These are phyloP conservation scores for Penicillium sp. DNA, from an alignment of 2,329 filamentous ascomycete species.

Conservation along the genomic window DNA sequence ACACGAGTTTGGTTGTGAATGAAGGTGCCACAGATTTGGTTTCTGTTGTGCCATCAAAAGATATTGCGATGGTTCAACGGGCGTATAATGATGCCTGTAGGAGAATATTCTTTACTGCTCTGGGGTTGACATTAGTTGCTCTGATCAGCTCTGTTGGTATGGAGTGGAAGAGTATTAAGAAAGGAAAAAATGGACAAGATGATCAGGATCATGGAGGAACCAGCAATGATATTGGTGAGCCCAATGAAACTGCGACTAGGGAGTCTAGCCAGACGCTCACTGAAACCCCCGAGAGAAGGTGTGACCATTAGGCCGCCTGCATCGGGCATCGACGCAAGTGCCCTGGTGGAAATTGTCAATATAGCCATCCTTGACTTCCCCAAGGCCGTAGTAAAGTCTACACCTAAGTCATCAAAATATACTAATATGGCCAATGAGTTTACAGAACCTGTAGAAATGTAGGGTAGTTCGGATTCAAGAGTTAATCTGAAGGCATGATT, in stretches of 20 bases:
- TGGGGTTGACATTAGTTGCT: neutral
- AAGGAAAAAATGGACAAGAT: conserved; percentile 6
- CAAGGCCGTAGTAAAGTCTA: too few relatives aligned
- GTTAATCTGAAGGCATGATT: too few relatives aligned
- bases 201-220: neutral
- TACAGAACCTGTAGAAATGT: too few relatives aligned
- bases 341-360: too few relatives aligned
- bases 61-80: neutral
- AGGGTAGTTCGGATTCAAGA: too few relatives aligned
- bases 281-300: neutral
- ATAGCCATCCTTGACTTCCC: too few relatives aligned
- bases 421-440: too few relatives aligned
- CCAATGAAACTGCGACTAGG: neutral
- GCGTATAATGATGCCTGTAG: conserved; percentile 1
- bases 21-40: neutral
- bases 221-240: neutral
- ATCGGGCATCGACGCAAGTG: too few relatives aligned
- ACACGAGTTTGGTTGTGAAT: neutral
- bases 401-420: too few relatives aligned
- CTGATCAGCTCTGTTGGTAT: neutral
- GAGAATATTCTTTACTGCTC: neutral
- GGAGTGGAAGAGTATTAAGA: conserved; percentile 7
- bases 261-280: neutral
- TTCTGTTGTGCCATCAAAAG: neutral
- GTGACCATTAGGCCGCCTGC: too few relatives aligned